Evolutionary conservation across 2,329 filamentous ascomycete genomes (phyloP).

Genomic region (Penicillium sp.): DNA sequence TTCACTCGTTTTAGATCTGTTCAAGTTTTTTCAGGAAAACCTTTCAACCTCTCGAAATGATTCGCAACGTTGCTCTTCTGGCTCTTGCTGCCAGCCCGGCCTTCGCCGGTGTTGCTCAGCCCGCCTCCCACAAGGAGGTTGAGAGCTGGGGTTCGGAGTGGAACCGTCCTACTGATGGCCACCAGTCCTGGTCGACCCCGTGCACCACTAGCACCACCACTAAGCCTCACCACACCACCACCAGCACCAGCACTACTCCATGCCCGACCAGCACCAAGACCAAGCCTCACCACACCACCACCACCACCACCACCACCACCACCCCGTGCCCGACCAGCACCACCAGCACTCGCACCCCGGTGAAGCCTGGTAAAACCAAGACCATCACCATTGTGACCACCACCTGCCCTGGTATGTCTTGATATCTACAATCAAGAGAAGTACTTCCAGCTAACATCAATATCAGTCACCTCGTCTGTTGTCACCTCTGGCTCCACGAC

Average conservation of each 20-base stretch:
- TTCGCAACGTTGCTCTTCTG: conserved; percentile 37
- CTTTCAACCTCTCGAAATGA: conserved; percentile 32
- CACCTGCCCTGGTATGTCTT: conserved; percentile 31
- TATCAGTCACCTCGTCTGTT: conserved; percentile 27
- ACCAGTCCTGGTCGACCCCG: conserved; percentile 7
- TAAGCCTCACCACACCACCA: no score
- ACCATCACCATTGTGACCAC: conserved; percentile 36
- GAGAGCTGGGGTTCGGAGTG: not conserved
- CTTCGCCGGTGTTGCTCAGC: conserved; percentile 35
- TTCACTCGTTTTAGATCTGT: conserved; percentile 26
- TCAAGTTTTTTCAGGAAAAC: conserved; percentile 15
- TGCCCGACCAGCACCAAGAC: conserved; percentile 6
- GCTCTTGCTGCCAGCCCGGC: conserved; percentile 36
- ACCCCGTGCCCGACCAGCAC: conserved; percentile 2
- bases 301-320: conserved; percentile 8
- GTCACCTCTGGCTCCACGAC: conserved; percentile 31
- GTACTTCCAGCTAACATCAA: conserved; percentile 1
- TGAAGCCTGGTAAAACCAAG: conserved; percentile 26
- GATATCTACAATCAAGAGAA: not conserved
- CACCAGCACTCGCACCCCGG: conserved; percentile 5
- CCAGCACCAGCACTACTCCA: conserved; percentile 9
- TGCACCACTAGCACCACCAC: conserved; percentile 10
- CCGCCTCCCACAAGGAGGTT: not conserved
- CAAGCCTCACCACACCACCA: conserved; percentile 11
- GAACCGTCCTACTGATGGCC: not conserved